Percentiles rank a stretch among this genome's conserved stretches.
These are phyloP conservation scores for Pisolithus sp. DNA, from an alignment of 768 basidiomycete genomes.

Conservation along the genomic window DNA sequence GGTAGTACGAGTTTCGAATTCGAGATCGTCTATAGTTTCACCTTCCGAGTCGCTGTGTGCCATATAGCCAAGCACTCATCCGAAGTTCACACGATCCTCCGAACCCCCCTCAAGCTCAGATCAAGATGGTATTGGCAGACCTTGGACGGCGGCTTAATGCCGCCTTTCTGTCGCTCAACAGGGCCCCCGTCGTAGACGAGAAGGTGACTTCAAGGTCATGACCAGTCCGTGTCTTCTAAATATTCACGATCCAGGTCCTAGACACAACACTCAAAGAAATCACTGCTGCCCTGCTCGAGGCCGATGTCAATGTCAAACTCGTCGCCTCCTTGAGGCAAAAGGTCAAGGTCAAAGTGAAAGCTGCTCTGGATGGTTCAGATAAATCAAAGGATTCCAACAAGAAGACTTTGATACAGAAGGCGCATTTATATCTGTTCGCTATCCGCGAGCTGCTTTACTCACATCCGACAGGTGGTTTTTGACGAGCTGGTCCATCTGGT, in stretches of 20 bases:
- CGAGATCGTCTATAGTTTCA: constrained; percentile 53
- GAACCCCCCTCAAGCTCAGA: constrained; percentile 1
- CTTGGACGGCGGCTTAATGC: constrained; percentile 90
- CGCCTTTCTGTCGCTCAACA: constrained; percentile 84
- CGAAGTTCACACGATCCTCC: constrained; percentile 25
- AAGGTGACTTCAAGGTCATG: constrained; percentile 45
- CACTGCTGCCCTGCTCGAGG: constrained; percentile 86
- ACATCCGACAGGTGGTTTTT: constrained; percentile 69
- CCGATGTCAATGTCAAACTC: constrained; percentile 97
- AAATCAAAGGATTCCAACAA: constrained; percentile 75
- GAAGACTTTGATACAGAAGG: constrained; percentile 90
- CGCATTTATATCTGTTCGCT: constrained; percentile 19
- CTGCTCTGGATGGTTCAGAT: constrained; percentile 64
- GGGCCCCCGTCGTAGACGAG: constrained; percentile 85
- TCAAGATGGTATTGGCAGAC: constrained; percentile 90
- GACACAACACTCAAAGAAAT: constrained; percentile 94
- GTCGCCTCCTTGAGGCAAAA: constrained; percentile 82
- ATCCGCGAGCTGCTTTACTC: constrained; percentile 8
- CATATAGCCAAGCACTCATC: constrained; percentile 33
- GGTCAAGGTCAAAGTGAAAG: constrained; percentile 87
- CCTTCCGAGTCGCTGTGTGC: constrained; percentile 58
- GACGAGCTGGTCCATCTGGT: constrained; percentile 94
- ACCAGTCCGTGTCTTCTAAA: constrained; percentile 4
- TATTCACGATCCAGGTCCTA: constrained; percentile 56
- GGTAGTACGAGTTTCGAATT: constrained; percentile 39